These are phyloP conservation scores for Zymoseptoria pseudotritici DNA, from an alignment of 2,329 filamentous ascomycete genomes.

Conservation along the genomic window DNA sequence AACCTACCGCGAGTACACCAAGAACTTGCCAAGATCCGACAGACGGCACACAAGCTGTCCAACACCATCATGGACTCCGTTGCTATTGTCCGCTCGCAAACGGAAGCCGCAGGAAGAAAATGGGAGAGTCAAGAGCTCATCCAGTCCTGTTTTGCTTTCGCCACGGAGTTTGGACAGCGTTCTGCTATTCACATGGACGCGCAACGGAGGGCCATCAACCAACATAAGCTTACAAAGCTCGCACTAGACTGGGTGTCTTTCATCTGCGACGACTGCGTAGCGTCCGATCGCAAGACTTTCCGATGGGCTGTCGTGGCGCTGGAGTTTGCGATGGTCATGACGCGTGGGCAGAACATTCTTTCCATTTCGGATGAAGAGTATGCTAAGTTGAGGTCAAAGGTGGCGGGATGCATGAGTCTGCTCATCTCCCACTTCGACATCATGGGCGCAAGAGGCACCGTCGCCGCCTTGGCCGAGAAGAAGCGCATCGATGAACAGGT, in stretches of 20 bases:
- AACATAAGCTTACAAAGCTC: conserved; percentile 85
- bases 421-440: conserved; percentile 98
- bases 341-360: conserved; percentile 85
- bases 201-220: conserved; percentile 93
- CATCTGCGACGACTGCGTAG: conserved; percentile 92
- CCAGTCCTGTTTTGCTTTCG: conserved; percentile 95
- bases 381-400: conserved; percentile 71
- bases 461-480: conserved; percentile 90
- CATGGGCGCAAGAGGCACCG: conserved; percentile 88
- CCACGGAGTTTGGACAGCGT: conserved; percentile 95
- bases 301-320: conserved; percentile 93
- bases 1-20: conserved; percentile 88
- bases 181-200: conserved; percentile 93
- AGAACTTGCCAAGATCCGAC: conserved; percentile 87
- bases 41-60: conserved; percentile 90
- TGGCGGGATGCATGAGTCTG: conserved; percentile 94
- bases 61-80: conserved; percentile 99
- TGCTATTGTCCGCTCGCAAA: conserved; percentile 82
- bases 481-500: conserved; percentile 75
- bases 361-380: conserved; percentile 86
- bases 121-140: conserved; percentile 91
- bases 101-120: conserved; percentile 45
- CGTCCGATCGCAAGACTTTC: conserved; percentile 91
- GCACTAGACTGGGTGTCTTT: conserved; percentile 97
- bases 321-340: conserved; percentile 97